These are phyloP conservation scores for Dujonia santamariae DNA, from an alignment of 1,139 yeast genomes.

Conservation along the genomic window DNA sequence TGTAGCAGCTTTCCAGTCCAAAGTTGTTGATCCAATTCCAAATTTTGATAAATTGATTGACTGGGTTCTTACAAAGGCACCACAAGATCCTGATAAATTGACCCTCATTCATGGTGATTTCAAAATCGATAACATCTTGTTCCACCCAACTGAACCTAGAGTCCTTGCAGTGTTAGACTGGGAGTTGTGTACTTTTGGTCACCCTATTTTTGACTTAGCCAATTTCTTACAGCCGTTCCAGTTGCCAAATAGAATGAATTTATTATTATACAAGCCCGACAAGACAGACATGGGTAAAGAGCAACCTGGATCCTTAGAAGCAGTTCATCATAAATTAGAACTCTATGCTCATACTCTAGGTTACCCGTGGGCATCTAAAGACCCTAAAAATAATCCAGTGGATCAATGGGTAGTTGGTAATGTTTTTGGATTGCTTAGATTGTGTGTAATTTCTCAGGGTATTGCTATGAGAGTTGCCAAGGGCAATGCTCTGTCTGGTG, in stretches of 20 bases:
- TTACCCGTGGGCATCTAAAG: slow-evolving; percentile 31
- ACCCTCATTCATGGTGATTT: slow-evolving; percentile 66
- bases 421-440: slow-evolving; percentile 57
- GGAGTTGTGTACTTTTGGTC: slow-evolving; percentile 70
- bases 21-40: slow-evolving; percentile 51
- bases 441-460: slow-evolving; percentile 65
- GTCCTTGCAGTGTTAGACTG: slow-evolving; percentile 64
- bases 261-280: slow-evolving; percentile 26
- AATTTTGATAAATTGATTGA: slow-evolving; percentile 39
- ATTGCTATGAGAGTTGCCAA: slow-evolving; percentile 58
- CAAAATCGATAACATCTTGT: slow-evolving; percentile 61
- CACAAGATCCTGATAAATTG: slow-evolving; percentile 46
- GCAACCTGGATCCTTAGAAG: slow-evolving; percentile 22
- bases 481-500: slow-evolving; percentile 60
- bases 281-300: slow-evolving; percentile 37
- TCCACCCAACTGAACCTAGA: slow-evolving; percentile 46
- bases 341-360: slow-evolving; percentile 29
- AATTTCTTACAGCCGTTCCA: slow-evolving; percentile 59
- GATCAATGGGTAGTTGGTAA: slow-evolving; percentile 54
- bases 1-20: slow-evolving; percentile 51
- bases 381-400: slow-evolving; percentile 36
- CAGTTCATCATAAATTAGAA: slow-evolving; percentile 23
- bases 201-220: slow-evolving; percentile 62
- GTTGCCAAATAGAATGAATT: slow-evolving; percentile 38
- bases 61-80: slow-evolving; percentile 42